Percentiles rank a stretch among this genome's conserved stretches.
Conservation (phyloP, 1,139 yeast genomes). For the Casaregolazyma suthepensis region DNA sequence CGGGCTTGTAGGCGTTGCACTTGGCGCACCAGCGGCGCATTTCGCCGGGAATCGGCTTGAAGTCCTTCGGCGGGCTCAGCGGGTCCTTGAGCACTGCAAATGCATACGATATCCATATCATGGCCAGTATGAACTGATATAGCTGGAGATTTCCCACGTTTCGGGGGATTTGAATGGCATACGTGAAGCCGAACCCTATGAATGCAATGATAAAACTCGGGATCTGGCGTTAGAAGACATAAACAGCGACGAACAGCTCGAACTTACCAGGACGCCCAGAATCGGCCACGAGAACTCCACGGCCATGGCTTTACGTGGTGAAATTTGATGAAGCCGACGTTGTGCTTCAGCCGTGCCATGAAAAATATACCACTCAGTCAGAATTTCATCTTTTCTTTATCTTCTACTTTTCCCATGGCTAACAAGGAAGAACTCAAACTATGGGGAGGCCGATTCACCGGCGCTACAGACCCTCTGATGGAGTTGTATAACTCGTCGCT, state of each 20-base stretch:
- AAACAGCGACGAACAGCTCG: neutral
- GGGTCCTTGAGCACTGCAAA: conserved; percentile 55
- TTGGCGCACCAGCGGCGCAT: conserved; percentile 63
- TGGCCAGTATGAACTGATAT: conserved; percentile 45
- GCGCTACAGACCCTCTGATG: conserved; percentile 93
- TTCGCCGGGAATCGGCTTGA: conserved; percentile 34
- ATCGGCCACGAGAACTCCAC: conserved; percentile 29
- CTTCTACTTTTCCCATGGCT: neutral
- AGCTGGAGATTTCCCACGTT: conserved; percentile 40
- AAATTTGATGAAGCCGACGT: neutral
- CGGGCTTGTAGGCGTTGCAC: conserved; percentile 64
- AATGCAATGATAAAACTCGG: conserved; percentile 58
- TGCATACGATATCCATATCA: conserved; percentile 68
- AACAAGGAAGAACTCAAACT: conserved; percentile 44
- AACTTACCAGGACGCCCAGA: conserved; percentile 24
- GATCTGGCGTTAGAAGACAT: conserved; percentile 36
- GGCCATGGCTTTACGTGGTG: conserved; percentile 18
- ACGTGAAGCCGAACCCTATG: conserved; percentile 62
- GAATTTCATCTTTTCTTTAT: neutral
- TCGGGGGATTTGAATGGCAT: conserved; percentile 44
- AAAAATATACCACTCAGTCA: neutral
- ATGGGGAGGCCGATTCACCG: conserved; percentile 99
- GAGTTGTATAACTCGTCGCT: conserved; percentile 92
- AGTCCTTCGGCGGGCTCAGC: conserved; percentile 49
- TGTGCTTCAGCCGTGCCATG: neutral